Base-by-base conservation (phyloP, 768 basidiomycete genomes). In the Boletus pseudo-olivaceus region DNA sequence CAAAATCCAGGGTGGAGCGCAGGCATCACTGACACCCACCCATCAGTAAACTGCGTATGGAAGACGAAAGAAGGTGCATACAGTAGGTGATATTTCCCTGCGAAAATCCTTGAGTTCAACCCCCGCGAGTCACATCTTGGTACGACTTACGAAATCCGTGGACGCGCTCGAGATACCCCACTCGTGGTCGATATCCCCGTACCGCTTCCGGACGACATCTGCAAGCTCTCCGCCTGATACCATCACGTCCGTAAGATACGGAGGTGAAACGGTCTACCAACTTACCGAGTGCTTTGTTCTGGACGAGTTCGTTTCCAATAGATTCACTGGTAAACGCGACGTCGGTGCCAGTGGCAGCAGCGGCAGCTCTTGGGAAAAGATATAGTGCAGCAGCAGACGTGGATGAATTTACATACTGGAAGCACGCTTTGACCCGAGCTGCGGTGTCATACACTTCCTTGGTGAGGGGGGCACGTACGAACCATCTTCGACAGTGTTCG, bases 91-190 rank as follows among this genome's bases (percentile, higher is more conserved):
- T 75, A 64, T 90, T 89, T 26, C 68, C 68, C 68, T 69, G 29
- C 0, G 9, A 57, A 35, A 48, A 20, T 19, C 34, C 5, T 20
- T 19, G 11, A 49, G 48, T 20, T 39, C 12, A 20, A 34, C 33
- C 35, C 17, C 26, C 32, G 2, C 12, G 8, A 10, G 39, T 34
- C 30, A 9, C n/a, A 8, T 23, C 47, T 37, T 35, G 29, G 23
- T 8, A 23, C 15, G 7, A 73, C 87, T 74, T 61, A 90, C 90
- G 58, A 93, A 92, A 66, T 92, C 90, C 3, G 90, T 92, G 5
- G 88, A 92, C 12, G 88, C 90, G 42, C 77, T 78, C 6, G 74
- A 71, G 60, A 87, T 87, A 41, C 88, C 84, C 77, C 81, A 84
- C 55, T 80, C 78, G 62, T 83, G 80, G 64, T 87, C 83, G 51